These are phyloP conservation scores for Epichloe festucae DNA, from an alignment of 2,329 filamentous ascomycete species.

Conservation along the genomic window DNA sequence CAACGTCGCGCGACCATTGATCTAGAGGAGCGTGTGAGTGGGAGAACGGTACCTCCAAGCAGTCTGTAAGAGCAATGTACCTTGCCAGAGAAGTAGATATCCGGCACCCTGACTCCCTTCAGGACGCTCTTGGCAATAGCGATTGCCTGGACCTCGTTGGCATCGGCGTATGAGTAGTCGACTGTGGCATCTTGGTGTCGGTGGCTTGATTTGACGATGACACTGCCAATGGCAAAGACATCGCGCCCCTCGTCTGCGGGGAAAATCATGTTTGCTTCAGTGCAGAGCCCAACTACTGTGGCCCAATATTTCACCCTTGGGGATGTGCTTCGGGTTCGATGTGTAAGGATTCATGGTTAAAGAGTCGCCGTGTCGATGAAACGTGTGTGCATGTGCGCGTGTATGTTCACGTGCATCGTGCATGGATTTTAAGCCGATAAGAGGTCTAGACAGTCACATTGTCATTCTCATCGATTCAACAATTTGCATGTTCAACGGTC, in stretches of 20 bases:
- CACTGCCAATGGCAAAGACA: slow-evolving; percentile 27
- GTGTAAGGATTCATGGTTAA: background rate
- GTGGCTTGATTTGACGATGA: slow-evolving; percentile 27
- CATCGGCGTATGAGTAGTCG: slow-evolving; percentile 28
- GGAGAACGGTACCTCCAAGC: background rate
- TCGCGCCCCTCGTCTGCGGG: slow-evolving; percentile 21
- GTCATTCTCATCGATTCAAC: too few relatives aligned
- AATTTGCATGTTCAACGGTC: too few relatives aligned
- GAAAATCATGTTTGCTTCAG: slow-evolving; percentile 11
- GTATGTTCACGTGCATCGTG: too few relatives aligned
- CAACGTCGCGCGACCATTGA: slow-evolving; percentile 21
- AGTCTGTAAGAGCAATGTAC: slow-evolving; percentile 11
- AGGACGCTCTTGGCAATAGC: slow-evolving; percentile 18
- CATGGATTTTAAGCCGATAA: too few relatives aligned
- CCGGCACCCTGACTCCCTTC: slow-evolving; percentile 18
- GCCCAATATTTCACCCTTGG: slow-evolving; percentile 15
- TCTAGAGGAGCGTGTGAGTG: slow-evolving; percentile 12
- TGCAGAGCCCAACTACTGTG: slow-evolving; percentile 19
- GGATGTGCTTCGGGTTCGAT: background rate
- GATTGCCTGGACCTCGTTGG: slow-evolving; percentile 25
- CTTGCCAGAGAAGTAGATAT: slow-evolving; percentile 26
- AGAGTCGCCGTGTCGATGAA: too few relatives aligned
- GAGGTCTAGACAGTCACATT: too few relatives aligned
- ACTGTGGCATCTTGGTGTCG: slow-evolving; percentile 11
- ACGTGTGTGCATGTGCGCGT: too few relatives aligned